phyloP scores from a whole-genome alignment of 305 asterid genomes.

The Fraxinus sp. region DNA sequence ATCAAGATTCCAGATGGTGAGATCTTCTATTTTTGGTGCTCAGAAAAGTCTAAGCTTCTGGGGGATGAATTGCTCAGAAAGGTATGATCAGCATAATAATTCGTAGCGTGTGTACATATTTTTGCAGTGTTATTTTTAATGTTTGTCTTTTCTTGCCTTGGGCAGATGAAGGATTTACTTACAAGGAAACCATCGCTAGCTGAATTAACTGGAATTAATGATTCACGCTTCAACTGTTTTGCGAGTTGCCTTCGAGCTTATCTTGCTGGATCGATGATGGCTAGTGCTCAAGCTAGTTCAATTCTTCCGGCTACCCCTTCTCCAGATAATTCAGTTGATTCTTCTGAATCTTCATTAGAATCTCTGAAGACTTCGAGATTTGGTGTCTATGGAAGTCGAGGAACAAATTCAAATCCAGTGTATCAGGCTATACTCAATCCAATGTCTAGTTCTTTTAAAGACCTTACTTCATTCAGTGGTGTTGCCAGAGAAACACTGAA shows the following conservation, averaged over 20 bases:
- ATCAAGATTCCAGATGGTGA: conserved; percentile 43
- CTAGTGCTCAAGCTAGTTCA: conserved; percentile 35
- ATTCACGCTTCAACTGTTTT: conserved; percentile 74
- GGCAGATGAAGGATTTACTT: conserved; percentile 81
- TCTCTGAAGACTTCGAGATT: conserved; percentile 39
- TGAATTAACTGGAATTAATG: conserved; percentile 81
- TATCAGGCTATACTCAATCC: conserved; percentile 58
- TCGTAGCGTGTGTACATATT: neutral
- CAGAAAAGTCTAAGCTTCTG: conserved; percentile 70
- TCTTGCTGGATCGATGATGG: conserved; percentile 61
- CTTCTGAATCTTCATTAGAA: conserved; percentile 47
- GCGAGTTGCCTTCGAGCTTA: conserved; percentile 68
- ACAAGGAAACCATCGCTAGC: conserved; percentile 65
- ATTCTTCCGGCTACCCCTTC: conserved; percentile 29
- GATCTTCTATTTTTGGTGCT: conserved; percentile 76
- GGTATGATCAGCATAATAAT: conserved; percentile 42
- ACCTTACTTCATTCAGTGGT: conserved; percentile 41
- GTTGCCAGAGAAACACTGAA: conserved; percentile 48
- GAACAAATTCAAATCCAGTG: conserved; percentile 42
- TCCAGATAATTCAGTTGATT: conserved; percentile 33
- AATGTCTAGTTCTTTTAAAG: conserved; percentile 48
- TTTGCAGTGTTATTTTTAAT: conserved; percentile 11
- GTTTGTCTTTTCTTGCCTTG: conserved; percentile 14
- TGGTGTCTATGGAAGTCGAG: conserved; percentile 41
- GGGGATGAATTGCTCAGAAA: conserved; percentile 76